Evolutionary conservation across 352 stramenopile species (phyloP), one percentile per base, ranked within the genome.

Genomic region (Thalassiosira delicatula): DNA sequence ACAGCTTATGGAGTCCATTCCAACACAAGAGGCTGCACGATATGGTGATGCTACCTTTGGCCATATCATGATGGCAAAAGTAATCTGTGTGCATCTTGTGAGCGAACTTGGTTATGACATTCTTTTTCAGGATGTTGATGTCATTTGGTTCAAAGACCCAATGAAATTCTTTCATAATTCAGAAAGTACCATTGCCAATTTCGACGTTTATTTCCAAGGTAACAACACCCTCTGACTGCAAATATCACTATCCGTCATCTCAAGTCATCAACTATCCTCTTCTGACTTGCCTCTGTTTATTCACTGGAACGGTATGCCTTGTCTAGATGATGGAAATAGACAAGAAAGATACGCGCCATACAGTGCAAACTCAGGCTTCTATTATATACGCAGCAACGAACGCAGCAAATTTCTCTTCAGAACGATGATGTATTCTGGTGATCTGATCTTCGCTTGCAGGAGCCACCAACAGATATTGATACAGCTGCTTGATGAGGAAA

Each of bases 171-270:
- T 91, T 29, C 49, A 79, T 17, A 51, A 84, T 40, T n/a, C n/a
- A n/a, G n/a, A n/a, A n/a, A 65, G 67, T 12, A 66, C 66, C 0
- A 14, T 80, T 21, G 30, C 37, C 68, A 53, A 84, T 14, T 92
- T 93, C 66, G 92, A 95, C 65, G 70, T 92, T 11, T 94, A 93
- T 53, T 95, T 94, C 59, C 91, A 95, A 85, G n/a, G n/a, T n/a
- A n/a, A n/a, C n/a, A n/a, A n/a, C n/a, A n/a, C n/a, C n/a, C n/a
- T n/a, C n/a, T n/a, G n/a, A n/a, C n/a, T n/a, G n/a, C n/a, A n/a
- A n/a, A n/a, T n/a, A n/a, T n/a, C n/a, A n/a, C n/a, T n/a, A n/a
- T n/a, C n/a, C n/a, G n/a, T n/a, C n/a, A n/a, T n/a, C n/a, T n/a
- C n/a, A n/a, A n/a, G n/a, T n/a, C n/a, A n/a, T n/a, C n/a, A n/a